These are phyloP conservation scores for Cudoniella acicularis DNA, from an alignment of 495 filamentous ascomycete genomes.

Conservation along the genomic window DNA sequence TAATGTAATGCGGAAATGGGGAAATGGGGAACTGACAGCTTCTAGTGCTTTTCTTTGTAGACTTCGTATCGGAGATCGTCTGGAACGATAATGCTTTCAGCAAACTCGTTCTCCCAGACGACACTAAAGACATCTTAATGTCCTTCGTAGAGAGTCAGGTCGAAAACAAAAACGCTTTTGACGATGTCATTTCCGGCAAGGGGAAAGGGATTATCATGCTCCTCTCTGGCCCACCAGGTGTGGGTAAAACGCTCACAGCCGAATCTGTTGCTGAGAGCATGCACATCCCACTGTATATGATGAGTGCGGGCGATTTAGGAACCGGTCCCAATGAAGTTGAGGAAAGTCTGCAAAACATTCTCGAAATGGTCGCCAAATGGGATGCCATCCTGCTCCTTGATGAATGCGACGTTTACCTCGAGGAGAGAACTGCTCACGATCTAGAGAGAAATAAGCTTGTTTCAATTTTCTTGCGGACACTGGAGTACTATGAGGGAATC, in stretches of 20 bases:
- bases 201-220: conserved; percentile 70
- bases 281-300: conserved; percentile 75
- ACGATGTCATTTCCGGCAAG: conserved; percentile 75
- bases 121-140: conserved; percentile 74
- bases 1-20: conserved; percentile 24
- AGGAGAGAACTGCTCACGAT: conserved; percentile 62
- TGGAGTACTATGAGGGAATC: conserved; percentile 66
- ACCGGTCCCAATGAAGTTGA: conserved; percentile 70
- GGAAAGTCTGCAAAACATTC: conserved; percentile 67
- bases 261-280: conserved; percentile 80
- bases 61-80: conserved; percentile 51
- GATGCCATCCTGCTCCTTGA: conserved; percentile 75
- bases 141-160: conserved; percentile 72
- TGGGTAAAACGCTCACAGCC: conserved; percentile 83
- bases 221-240: conserved; percentile 75
- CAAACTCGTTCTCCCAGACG: conserved; percentile 64
- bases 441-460: conserved; percentile 73
- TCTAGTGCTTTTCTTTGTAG: not conserved
- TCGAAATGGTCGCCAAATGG: conserved; percentile 82
- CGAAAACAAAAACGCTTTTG: conserved; percentile 73
- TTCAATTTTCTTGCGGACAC: conserved; percentile 65
- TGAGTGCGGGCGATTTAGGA: conserved; percentile 74
- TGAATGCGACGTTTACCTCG: conserved; percentile 76
- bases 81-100: conserved; percentile 80
- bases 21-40: not conserved